Conservation (phyloP, 2,329 filamentous ascomycete species). For the Talaromyces atroroseus region DNA sequence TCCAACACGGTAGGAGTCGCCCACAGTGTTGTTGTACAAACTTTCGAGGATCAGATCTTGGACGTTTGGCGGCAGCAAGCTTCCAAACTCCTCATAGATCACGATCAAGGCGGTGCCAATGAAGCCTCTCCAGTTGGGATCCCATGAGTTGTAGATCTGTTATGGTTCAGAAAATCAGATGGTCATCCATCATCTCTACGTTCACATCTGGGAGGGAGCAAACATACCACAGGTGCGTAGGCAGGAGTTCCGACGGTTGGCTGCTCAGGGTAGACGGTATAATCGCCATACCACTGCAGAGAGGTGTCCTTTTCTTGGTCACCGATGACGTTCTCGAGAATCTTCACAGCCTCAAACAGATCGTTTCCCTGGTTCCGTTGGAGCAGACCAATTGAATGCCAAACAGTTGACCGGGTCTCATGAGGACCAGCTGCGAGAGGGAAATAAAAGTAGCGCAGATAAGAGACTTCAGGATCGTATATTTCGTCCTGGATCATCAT, state of each 20-base stretch:
- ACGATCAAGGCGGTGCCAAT: conserved; percentile 56
- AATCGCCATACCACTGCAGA: conserved; percentile 49
- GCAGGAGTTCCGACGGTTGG: conserved; percentile 48
- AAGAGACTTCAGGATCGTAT: conserved; percentile 50
- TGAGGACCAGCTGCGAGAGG: conserved; percentile 41
- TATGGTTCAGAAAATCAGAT: conserved; percentile 8
- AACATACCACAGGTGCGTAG: conserved; percentile 38
- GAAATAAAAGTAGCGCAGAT: conserved; percentile 46
- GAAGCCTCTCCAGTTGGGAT: conserved; percentile 62
- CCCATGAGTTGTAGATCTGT: conserved; percentile 53
- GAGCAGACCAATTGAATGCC: conserved; percentile 56
- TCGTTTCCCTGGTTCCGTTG: conserved; percentile 51
- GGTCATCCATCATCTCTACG: background rate
- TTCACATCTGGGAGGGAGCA: background rate
- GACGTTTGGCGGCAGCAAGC: conserved; percentile 40
- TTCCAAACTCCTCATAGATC: conserved; percentile 53
- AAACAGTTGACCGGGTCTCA: conserved; percentile 53
- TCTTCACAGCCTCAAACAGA: conserved; percentile 47
- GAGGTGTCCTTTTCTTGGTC: conserved; percentile 49
- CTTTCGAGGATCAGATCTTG: conserved; percentile 47
- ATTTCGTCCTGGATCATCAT: conserved; percentile 53
- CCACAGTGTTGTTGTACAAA: conserved; percentile 51
- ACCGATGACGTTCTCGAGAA: conserved; percentile 50
- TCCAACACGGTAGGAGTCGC: conserved; percentile 58
- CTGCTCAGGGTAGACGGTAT: conserved; percentile 40